Evolutionary conservation across 148 eudicot species (phyloP).

Genomic region (Fagopyrum homotropicum): DNA sequence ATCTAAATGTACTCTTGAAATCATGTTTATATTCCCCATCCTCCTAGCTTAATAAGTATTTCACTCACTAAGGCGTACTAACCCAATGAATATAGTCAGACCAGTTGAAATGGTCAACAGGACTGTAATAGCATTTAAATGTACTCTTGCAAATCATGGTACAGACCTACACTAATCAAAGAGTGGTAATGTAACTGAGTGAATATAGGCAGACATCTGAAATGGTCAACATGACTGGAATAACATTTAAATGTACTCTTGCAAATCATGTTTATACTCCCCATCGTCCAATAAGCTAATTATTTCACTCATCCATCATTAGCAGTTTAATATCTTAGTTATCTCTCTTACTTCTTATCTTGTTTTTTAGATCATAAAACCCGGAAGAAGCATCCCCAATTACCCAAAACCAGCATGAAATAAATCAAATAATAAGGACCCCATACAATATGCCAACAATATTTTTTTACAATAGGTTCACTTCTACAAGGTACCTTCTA

Average conservation of each 20-base stretch:
- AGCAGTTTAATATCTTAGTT: not conserved
- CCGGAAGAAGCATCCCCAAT: not conserved
- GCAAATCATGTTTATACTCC: not conserved
- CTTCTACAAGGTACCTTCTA: slow-evolving; percentile 35
- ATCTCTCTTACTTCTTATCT: too few relatives aligned
- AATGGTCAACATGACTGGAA: too few relatives aligned
- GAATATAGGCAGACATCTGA: not conserved
- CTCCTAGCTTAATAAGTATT: not conserved
- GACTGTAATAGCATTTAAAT: not conserved
- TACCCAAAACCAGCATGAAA: not conserved
- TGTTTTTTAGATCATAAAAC: not conserved
- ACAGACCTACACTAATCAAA: not conserved
- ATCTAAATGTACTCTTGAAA: not conserved
- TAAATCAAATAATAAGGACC: not conserved
- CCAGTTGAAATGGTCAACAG: not conserved
- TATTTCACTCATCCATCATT: not conserved
- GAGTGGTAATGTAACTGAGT: not conserved
- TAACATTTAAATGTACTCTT: not conserved
- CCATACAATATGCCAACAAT: not conserved
- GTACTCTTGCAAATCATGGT: not conserved
- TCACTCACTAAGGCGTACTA: not conserved
- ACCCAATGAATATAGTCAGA: not conserved
- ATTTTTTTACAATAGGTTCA: not conserved
- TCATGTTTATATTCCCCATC: not conserved
- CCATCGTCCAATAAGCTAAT: not conserved